phyloP scores from a whole-genome alignment of 495 filamentous ascomycete species.

The Hyaloscypha bicolor region DNA sequence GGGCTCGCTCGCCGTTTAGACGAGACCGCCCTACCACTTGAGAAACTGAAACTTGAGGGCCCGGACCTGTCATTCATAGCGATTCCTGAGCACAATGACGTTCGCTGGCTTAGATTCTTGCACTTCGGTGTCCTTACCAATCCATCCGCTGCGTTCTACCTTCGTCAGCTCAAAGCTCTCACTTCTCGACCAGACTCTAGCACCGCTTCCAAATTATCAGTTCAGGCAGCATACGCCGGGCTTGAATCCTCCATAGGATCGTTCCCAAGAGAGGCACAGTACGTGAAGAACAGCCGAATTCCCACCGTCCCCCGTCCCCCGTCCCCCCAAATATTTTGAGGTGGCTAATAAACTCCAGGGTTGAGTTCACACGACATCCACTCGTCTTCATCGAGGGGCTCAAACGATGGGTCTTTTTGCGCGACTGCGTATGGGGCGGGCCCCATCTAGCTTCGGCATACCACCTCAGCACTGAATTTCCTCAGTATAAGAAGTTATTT shows the following conservation, averaged over 20 bases:
- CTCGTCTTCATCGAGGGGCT: constrained; percentile 10
- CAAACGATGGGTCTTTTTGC: constrained; percentile 15
- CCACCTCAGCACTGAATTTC: constrained; percentile 7
- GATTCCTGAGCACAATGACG: constrained; percentile 9
- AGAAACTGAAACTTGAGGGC: constrained; percentile 9
- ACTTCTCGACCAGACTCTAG: background rate
- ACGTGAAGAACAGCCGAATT: constrained; percentile 2
- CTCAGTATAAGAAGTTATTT: constrained; percentile 5
- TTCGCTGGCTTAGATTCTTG: constrained; percentile 6
- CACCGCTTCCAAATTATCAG: constrained; percentile 7
- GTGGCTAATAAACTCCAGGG: constrained; percentile 9
- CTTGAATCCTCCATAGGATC: constrained; percentile 1
- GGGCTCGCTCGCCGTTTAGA: constrained; percentile 6
- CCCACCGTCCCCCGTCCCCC: too few species aligned
- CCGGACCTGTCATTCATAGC: constrained; percentile 8
- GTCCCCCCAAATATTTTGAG: background rate
- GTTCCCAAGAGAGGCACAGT: constrained; percentile 4
- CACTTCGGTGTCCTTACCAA: constrained; percentile 11
- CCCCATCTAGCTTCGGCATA: constrained; percentile 11
- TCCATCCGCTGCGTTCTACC: constrained; percentile 8
- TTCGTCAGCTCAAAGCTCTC: constrained; percentile 15
- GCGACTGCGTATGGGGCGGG: constrained; percentile 9
- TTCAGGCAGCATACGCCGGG: background rate
- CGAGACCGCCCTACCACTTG: constrained; percentile 10
- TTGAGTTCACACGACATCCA: constrained; percentile 4